Evolutionary conservation across 192 early-diverging fungal genomes (phyloP).

Genomic region (Coemansia sp.): DNA sequence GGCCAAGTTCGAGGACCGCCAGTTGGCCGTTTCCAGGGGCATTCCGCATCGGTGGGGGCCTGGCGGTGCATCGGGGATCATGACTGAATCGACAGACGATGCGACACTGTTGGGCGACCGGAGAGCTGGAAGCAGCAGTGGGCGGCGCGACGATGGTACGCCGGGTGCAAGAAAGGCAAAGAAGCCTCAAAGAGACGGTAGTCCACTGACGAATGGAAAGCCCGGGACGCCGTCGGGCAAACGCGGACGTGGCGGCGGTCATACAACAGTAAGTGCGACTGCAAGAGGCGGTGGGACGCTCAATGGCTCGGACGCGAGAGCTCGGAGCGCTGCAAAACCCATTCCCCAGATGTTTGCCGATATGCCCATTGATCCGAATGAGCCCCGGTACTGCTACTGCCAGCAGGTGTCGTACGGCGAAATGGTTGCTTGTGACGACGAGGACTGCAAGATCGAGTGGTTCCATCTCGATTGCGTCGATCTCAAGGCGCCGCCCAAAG

Average conservation of each 20-base stretch:
- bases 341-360: conserved; percentile 50
- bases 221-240: conserved; percentile 19
- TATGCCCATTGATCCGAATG: conserved; percentile 91
- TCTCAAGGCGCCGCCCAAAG: conserved; percentile 82
- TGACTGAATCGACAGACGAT: background rate
- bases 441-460: conserved; percentile 94
- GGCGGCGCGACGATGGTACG: background rate
- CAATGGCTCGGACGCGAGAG: background rate
- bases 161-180: background rate
- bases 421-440: conserved; percentile 96
- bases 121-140: background rate
- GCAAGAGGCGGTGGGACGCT: background rate
- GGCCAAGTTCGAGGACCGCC: conserved; percentile 87
- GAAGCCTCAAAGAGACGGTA: background rate
- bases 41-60: conserved; percentile 45
- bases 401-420: conserved; percentile 94
- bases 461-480: conserved; percentile 95
- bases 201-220: conserved; percentile 8
- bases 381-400: conserved; percentile 96
- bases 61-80: background rate
- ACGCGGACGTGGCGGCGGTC: conserved; percentile 10
- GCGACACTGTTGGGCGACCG: background rate
- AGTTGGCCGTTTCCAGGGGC: conserved; percentile 61
- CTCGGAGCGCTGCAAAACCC: conserved; percentile 18
- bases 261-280: background rate